Evolutionary conservation across 257 asterid genomes (phyloP), one percentile per base, ranked within the genome.

Genomic region (Ilex asprella): DNA sequence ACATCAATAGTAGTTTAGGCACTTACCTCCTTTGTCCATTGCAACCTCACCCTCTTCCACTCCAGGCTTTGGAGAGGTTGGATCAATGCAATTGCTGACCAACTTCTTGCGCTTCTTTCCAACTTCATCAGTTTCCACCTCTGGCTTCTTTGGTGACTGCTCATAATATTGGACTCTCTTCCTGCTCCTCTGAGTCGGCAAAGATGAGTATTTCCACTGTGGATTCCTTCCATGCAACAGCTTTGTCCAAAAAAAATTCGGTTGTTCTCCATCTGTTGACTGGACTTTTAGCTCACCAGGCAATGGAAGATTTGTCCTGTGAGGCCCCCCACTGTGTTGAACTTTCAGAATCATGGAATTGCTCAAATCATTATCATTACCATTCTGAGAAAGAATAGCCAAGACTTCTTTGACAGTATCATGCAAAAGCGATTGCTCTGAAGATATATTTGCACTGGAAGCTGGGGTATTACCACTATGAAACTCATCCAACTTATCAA

Each of bases 211-310:
- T 70, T 76, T 93, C 97, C 99, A 87, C 57, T 16, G 62, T 27
- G 93, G 86, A 57, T 62, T 67, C 75, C 75, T 80, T 62, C 89
- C 82, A 61, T 84, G 83, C 65, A 93, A 75, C 72, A 93, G 74
- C 66, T 71, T 77, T 71, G 43, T 85, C 99, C 99, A 93, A 60
- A 85, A 92, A 30, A 76, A 66, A 63, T 78, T 84, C 41, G 86
- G 83, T 67, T 73, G 91, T 63, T 83, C 87, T 53, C 76, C 81
- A 71, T 73, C 81, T 56, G 71, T 65, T 67, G 72, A 65, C 71
- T 72, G 73, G 65, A 73, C 61, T 65, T 79, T 76, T 68, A 74
- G 64, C 84, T 93, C 94, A 59, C 99, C 99, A 70, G 75, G 67
- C 64, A 84, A 58, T 32, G 83, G 81, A 56, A 58, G 62, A 65